Conservation (phyloP, 2,329 filamentous ascomycete species). For the Cylindrodendrum hubeiense region DNA sequence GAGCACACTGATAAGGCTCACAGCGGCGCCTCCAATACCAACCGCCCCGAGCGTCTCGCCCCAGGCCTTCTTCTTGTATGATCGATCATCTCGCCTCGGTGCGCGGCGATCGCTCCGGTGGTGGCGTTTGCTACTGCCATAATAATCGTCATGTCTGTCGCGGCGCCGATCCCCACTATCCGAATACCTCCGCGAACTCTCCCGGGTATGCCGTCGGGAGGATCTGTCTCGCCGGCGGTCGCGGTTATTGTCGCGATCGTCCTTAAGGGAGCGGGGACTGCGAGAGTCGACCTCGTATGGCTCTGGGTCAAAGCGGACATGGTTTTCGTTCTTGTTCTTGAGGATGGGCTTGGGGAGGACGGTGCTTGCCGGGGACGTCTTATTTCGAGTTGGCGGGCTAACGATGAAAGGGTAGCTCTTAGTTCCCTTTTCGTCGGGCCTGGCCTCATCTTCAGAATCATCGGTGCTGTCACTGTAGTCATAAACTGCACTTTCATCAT, state of each 20-base stretch:
- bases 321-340: constrained; percentile 71
- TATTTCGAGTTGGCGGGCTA: constrained; percentile 49
- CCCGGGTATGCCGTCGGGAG: constrained; percentile 23
- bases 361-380: constrained; percentile 51
- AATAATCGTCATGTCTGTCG: constrained; percentile 52
- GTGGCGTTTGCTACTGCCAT: constrained; percentile 50
- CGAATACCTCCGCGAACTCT: constrained; percentile 44
- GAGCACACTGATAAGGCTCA: constrained; percentile 68
- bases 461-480: constrained; percentile 50
- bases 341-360: constrained; percentile 68
- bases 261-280: constrained; percentile 45
- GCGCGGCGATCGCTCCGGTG: constrained; percentile 53
- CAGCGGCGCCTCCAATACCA: constrained; percentile 71
- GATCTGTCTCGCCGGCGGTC: constrained; percentile 32
- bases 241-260: constrained; percentile 49
- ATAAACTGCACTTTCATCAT: constrained; percentile 46
- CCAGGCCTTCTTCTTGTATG: constrained; percentile 59
- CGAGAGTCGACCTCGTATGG: constrained; percentile 57
- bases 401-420: constrained; percentile 54
- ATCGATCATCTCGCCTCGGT: constrained; percentile 52
- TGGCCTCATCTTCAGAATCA: constrained; percentile 48
- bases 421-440: constrained; percentile 43
- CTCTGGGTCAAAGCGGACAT: constrained; percentile 66
- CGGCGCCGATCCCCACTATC: constrained; percentile 43
- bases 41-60: constrained; percentile 69